Base-by-base conservation (phyloP, 2,329 filamentous ascomycete species). In the Colletotrichum sp. region DNA sequence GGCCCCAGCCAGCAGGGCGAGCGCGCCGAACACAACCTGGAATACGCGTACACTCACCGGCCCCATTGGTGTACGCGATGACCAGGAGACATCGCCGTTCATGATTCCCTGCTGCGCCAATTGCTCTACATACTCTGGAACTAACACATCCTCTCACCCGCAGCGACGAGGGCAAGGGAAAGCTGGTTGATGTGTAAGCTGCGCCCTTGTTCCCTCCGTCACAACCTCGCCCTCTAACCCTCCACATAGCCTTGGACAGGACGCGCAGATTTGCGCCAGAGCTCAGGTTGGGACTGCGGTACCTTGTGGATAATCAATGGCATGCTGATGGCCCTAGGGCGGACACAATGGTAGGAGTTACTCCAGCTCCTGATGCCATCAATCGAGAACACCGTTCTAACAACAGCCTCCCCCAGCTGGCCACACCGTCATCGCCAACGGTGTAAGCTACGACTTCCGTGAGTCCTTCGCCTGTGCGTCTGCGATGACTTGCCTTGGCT, bases 131-230 rank as follows among this genome's bases (percentile, higher is more conserved):
- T 32, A 25, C 28, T 39, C 34, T 48, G 15, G n/a, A 22, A 76
- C 74, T 76, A 65, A 76, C 74, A 68, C 22, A 15, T 60, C 28
- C 30, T 61, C 30, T 66, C 22, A 52, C 48, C 71, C 70, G 72
- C 83, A 83, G 83, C 75, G 82, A 85, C 78, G 83, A 85, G 80
- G 83, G 83, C 77, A 85, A 85, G 79, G 84, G 84, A 69, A 85
- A 85, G 76, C 77, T 85, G 77, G 81, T 80, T 70, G 84, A 85
- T 71, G 83, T 83, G 73, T 83, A 81, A 61, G 78, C 78, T 76
- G 79, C 64, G 32, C 43, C 52, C 64, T 68, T 22, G 34, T 13
- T 64, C 34, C 78, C 75, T 75, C 73, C 48, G 70, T 71, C 71
- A 71, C 70, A 68, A 55, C 64, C 71, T 73, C 71, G 67, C 74